phyloP scores from a whole-genome alignment of 305 asterid genomes.

The Solanum aculeatissimum region DNA sequence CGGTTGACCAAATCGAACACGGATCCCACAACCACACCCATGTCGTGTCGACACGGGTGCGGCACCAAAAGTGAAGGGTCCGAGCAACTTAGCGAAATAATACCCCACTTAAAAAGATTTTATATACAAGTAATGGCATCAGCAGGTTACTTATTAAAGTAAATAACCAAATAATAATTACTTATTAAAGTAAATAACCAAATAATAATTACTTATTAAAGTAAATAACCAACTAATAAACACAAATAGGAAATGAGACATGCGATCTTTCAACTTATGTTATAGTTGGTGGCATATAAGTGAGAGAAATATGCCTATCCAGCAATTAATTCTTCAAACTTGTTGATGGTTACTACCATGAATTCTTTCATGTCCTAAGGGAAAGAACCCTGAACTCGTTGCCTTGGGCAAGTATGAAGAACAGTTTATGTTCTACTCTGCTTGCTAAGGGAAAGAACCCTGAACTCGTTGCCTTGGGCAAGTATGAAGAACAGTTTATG shows the following conservation, averaged over 20 bases:
- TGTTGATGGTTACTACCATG: not conserved
- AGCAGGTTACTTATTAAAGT: not conserved
- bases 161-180: not conserved
- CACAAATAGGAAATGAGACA: not conserved
- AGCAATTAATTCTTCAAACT: not conserved
- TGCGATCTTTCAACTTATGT: not conserved
- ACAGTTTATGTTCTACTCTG: not conserved
- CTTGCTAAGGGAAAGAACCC: not conserved
- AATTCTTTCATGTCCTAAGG: not conserved
- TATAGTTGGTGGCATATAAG: not conserved
- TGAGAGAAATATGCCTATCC: not conserved
- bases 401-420: not conserved
- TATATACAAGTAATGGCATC: not conserved
- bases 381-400: not conserved
- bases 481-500: not conserved
- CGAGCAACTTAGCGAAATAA: too few species aligned
- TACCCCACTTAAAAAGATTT: not conserved
- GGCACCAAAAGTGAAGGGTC: too few species aligned
- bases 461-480: not conserved
- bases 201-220: too few species aligned
- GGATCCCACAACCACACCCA: too few species aligned
- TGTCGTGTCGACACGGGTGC: too few species aligned
- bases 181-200: too few species aligned
- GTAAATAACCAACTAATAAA: too few species aligned
- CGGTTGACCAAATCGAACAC: too few species aligned